Evolutionary conservation across 163 green algal genomes (phyloP), one percentile per base, ranked within the genome.

Genomic region (Smithsoniella earleae): DNA sequence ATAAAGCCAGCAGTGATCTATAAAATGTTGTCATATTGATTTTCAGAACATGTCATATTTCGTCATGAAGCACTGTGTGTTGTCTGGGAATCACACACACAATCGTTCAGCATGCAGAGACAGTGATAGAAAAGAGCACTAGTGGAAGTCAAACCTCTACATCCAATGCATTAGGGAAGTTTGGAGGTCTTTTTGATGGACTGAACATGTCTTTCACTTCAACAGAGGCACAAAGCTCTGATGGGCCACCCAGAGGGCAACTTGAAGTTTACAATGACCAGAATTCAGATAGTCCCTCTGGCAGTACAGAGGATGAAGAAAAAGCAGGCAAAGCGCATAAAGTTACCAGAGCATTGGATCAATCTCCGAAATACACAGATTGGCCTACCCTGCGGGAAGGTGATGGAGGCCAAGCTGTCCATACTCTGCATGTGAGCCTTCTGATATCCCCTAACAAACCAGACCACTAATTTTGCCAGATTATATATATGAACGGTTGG

Each of bases 331-430:
- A 10, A 49, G 40, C 40, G 40, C 40, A 49, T 49, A 49, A 49
- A 13, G 40, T 49, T 10, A 2, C 73, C 36, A 40, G 44, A 4
- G 73, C 62, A 10, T 44, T 36, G 6, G 36, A 16, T 20, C 43
- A 13, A 6, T 5, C 2, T 22, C 64, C 54, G 4, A 52, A 52
- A 28, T 46, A 46, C 37, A 72, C 30, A 22, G 75, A 74, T 1
- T 95, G 87, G 86, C 88, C 86, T 1, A 74, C 90, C 30, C 73
- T 95, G 55, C 76, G 83, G 40, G 87, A 93, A 46, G 84, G 83
- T 8, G 89, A 95, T 33, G 89, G 89, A 2, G 89, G 87, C 2
- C 66, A 77, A 8, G 75, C 86, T 49, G 89, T 95, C 63, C 88
- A 93, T 75, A 76, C 77, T n/a, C 77, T 95, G 77, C 89, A 95